phyloP scores from a whole-genome alignment of 371 early-diverging fungal genomes.

The Mucor irregularis region DNA sequence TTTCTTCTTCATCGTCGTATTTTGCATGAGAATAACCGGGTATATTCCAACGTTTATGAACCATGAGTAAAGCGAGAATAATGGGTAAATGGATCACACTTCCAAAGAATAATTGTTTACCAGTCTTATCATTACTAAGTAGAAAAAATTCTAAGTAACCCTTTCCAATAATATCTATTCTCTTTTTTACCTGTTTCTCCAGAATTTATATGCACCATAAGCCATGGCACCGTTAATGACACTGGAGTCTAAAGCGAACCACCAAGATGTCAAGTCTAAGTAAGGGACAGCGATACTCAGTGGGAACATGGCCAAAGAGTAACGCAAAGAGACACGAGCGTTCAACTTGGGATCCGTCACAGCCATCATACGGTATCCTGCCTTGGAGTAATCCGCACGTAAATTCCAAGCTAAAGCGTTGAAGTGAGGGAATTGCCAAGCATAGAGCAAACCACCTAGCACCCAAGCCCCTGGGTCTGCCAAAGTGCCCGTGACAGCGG shows the following conservation, averaged over 20 bases:
- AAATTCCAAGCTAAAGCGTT: slow-evolving; percentile 92
- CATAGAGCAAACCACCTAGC: slow-evolving; percentile 80
- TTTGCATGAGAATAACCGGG: neutral
- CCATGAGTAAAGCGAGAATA: slow-evolving; percentile 80
- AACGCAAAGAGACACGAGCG: slow-evolving; percentile 84
- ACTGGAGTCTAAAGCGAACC: slow-evolving; percentile 79
- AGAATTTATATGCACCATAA: slow-evolving; percentile 73
- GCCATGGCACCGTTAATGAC: slow-evolving; percentile 75
- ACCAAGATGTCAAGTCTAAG: slow-evolving; percentile 77
- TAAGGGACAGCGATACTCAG: slow-evolving; percentile 63
- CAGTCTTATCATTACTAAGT: slow-evolving; percentile 72
- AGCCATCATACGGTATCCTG: slow-evolving; percentile 96
- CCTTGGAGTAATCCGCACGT: slow-evolving; percentile 93
- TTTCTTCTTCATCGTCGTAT: slow-evolving; percentile 16
- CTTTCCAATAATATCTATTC: too few relatives aligned
- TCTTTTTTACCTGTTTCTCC: slow-evolving; percentile 53
- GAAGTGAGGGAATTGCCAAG: slow-evolving; percentile 99
- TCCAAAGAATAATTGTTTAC: slow-evolving; percentile 88
- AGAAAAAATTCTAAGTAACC: neutral
- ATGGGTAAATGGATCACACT: slow-evolving; percentile 89
- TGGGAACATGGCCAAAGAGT: slow-evolving; percentile 86
- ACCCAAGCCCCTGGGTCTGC: slow-evolving; percentile 78
- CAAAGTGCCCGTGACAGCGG: slow-evolving; percentile 79
- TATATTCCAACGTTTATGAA: slow-evolving; percentile 66
- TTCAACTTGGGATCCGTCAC: slow-evolving; percentile 88